These are phyloP conservation scores for Dactylellina leptospora DNA, from an alignment of 2,329 filamentous ascomycete genomes.

Conservation along the genomic window DNA sequence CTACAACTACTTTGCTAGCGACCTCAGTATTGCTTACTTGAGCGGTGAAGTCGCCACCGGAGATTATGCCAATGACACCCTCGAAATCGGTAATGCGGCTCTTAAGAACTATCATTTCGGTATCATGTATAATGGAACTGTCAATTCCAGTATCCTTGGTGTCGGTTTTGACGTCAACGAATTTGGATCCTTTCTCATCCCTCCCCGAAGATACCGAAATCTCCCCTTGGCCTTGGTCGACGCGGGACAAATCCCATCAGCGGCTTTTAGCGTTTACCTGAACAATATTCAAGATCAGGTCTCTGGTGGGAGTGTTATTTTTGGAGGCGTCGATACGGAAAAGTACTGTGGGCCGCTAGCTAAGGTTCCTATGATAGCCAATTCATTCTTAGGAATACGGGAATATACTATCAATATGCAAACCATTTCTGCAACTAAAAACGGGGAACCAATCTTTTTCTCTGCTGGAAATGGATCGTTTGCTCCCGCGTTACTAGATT, in stretches of 20 bases:
- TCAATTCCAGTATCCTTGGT: conserved; percentile 12
- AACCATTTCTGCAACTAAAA: conserved; percentile 9
- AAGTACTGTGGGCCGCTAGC: conserved; percentile 25
- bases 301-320: conserved; percentile 16
- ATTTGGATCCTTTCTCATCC: conserved; percentile 9
- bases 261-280: conserved; percentile 50
- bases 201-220: conserved; percentile 17
- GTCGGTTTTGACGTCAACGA: conserved; percentile 4
- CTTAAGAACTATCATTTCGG: conserved; percentile 16
- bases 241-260: conserved; percentile 25
- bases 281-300: conserved; percentile 38
- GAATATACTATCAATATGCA: conserved; percentile 15
- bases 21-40: conserved; percentile 25
- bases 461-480: conserved; percentile 16
- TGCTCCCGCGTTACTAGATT: conserved; percentile 6
- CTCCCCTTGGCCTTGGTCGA: conserved; percentile 16
- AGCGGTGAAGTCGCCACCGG: conserved; percentile 11
- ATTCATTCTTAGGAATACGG: conserved; percentile 12
- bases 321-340: conserved; percentile 23
- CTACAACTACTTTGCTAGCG: conserved; percentile 48
- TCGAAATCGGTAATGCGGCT: conserved; percentile 13
- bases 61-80: conserved; percentile 21
- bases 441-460: conserved; percentile 12
- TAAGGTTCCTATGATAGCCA: conserved; percentile 17
- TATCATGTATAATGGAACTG: conserved; percentile 23